phyloP scores from a whole-genome alignment of 306 rosid genomes.

The Prinsepia uniflora region DNA sequence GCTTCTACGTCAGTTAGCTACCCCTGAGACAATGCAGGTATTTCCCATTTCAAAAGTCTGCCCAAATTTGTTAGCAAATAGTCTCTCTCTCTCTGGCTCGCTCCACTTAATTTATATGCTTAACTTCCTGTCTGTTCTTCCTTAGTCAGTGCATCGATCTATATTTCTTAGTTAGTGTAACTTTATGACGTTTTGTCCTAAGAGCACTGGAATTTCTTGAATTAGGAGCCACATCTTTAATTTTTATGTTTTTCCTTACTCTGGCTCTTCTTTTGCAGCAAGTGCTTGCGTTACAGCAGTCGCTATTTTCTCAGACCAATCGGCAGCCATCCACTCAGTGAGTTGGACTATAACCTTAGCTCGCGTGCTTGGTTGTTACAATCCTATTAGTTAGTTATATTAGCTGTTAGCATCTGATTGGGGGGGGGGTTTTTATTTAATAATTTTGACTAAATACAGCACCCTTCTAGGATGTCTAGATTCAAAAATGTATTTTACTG shows the following conservation, averaged over 20 bases:
- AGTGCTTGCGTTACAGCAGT: conserved; percentile 48
- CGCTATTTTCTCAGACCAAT: conserved; percentile 43
- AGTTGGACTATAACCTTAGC: conserved; percentile 22
- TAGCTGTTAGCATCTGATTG: background rate
- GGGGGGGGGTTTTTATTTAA: background rate
- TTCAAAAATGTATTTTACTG: background rate
- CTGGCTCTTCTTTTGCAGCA: conserved; percentile 34
- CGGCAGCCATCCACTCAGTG: conserved; percentile 48
- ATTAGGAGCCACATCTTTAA: background rate
- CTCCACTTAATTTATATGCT: background rate
- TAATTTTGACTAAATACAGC: background rate
- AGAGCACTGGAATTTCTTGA: conserved; percentile 4
- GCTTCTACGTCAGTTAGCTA: conserved; percentile 47
- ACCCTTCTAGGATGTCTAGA: background rate
- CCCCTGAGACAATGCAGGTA: conserved; percentile 61
- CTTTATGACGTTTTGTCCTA: background rate
- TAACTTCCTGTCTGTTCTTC: background rate
- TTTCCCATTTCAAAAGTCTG: background rate
- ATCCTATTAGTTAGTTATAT: background rate
- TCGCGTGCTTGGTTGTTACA: background rate
- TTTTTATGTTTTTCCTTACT: background rate
- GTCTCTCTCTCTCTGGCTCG: background rate
- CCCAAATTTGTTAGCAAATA: background rate
- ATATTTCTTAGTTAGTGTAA: background rate
- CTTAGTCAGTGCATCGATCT: background rate